phyloP scores from a whole-genome alignment of 2,329 filamentous ascomycete genomes.

The Trichothecium roseum region DNA sequence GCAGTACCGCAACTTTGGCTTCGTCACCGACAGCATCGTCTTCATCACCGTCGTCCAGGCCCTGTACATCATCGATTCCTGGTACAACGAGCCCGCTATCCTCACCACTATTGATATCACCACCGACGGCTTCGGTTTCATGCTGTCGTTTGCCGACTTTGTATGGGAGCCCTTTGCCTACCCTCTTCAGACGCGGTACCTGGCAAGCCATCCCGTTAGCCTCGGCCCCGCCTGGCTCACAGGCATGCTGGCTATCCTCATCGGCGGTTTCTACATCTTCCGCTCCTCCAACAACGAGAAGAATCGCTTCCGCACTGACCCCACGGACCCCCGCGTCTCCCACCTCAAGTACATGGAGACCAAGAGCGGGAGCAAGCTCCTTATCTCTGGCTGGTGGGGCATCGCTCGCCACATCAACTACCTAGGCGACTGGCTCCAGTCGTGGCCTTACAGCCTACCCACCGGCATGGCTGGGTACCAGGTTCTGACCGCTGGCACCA shows the following conservation, averaged over 20 bases:
- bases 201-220: slow-evolving; percentile 70
- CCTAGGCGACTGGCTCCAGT: slow-evolving; percentile 87
- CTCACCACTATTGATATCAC: slow-evolving; percentile 92
- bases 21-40: slow-evolving; percentile 75
- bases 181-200: slow-evolving; percentile 73
- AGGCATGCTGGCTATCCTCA: slow-evolving; percentile 56
- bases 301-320: slow-evolving; percentile 85
- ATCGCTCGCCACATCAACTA: slow-evolving; percentile 91
- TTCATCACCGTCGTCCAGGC: slow-evolving; percentile 69
- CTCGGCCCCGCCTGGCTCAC: slow-evolving; percentile 59
- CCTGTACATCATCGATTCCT: slow-evolving; percentile 74
- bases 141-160: slow-evolving; percentile 87
- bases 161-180: slow-evolving; percentile 92
- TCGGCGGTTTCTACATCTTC: slow-evolving; percentile 80
- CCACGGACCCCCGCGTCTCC: slow-evolving; percentile 64
- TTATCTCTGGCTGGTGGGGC: slow-evolving; percentile 91
- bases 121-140: slow-evolving; percentile 87
- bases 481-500: slow-evolving; percentile 46
- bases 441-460: slow-evolving; percentile 81
- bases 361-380: slow-evolving; percentile 65
- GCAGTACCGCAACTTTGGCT: slow-evolving; percentile 78
- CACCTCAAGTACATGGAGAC: slow-evolving; percentile 85
- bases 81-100: slow-evolving; percentile 81
- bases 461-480: slow-evolving; percentile 77
- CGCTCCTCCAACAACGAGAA: slow-evolving; percentile 90